Conservation (phyloP, 495 filamentous ascomycete genomes). For the Hypoxylon lienhwacheense region DNA sequence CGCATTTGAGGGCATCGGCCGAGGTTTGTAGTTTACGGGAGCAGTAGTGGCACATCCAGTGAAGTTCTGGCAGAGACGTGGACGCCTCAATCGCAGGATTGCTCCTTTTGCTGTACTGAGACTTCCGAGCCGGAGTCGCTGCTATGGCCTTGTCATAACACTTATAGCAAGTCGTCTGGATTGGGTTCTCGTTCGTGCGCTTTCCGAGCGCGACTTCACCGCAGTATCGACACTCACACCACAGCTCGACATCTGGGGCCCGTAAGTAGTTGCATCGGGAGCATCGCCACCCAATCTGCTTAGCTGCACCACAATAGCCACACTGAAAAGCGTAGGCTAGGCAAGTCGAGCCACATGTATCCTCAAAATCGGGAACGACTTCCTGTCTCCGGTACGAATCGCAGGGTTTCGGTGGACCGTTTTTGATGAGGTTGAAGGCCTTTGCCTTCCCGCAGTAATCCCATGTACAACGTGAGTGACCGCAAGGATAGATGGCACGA, state of each 20-base stretch:
- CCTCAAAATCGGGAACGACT: constrained; percentile 3
- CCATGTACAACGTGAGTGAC: constrained; percentile 6
- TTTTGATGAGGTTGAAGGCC: constrained; percentile 5
- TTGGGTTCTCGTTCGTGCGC: no score
- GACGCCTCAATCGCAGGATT: no score
- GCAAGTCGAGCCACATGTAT: constrained; percentile 18
- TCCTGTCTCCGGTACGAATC: neutral
- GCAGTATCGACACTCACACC: constrained; percentile 10
- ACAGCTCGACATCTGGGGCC: neutral
- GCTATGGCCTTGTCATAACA: no score
- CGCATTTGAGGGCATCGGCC: constrained; percentile 6
- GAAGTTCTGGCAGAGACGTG: neutral
- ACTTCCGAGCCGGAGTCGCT: no score
- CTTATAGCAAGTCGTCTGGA: no score
- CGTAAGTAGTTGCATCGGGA: neutral
- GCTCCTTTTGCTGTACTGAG: no score
- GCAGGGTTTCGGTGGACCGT: constrained; percentile 4
- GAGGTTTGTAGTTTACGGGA: neutral
- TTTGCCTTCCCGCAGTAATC: constrained; percentile 22
- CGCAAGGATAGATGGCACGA: constrained; percentile 21
- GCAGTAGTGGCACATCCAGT: constrained; percentile 22
- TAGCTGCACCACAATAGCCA: constrained; percentile 2
- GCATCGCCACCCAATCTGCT: constrained; percentile 24
- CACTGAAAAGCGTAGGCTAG: constrained; percentile 18
- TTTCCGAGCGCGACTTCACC: neutral